A percentile compares a stretch with the other conserved stretches of the same genome.
Conservation (phyloP, 495 filamentous ascomycete species). For the Tuber magnatum region DNA sequence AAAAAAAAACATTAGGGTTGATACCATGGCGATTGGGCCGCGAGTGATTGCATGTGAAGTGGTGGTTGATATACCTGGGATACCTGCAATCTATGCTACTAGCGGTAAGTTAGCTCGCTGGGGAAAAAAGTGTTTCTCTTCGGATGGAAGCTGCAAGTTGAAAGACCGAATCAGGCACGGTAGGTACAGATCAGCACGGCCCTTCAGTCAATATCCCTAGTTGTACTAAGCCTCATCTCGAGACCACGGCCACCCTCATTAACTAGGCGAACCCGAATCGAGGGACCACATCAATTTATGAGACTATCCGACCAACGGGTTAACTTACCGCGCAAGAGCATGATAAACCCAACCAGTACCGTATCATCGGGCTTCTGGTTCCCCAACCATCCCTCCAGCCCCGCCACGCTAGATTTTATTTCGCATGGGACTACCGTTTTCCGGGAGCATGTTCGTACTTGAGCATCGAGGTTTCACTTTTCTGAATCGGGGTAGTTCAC, state of each 20-base stretch:
- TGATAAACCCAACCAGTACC: background rate
- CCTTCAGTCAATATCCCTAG: background rate
- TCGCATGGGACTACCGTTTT: background rate
- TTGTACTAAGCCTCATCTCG: background rate
- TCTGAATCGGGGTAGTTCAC: background rate
- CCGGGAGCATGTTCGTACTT: background rate
- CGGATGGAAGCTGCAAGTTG: background rate
- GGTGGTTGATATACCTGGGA: background rate
- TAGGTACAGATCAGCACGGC: background rate
- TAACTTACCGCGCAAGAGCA: background rate
- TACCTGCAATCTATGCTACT: too few species aligned
- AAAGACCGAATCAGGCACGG: background rate
- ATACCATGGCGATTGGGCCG: accelerated
- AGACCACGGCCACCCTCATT: background rate
- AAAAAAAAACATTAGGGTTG: background rate
- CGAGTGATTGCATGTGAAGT: background rate
- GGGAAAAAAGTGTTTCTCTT: background rate
- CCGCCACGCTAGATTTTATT: background rate
- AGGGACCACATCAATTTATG: background rate
- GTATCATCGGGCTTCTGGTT: background rate
- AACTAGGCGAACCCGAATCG: too few species aligned
- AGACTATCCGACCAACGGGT: background rate
- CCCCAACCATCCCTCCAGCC: background rate
- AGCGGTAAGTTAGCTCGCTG: background rate
- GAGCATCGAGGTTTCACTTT: background rate